Conservation (phyloP, 148 eudicot species). For the Polygonum aviculare region DNA sequence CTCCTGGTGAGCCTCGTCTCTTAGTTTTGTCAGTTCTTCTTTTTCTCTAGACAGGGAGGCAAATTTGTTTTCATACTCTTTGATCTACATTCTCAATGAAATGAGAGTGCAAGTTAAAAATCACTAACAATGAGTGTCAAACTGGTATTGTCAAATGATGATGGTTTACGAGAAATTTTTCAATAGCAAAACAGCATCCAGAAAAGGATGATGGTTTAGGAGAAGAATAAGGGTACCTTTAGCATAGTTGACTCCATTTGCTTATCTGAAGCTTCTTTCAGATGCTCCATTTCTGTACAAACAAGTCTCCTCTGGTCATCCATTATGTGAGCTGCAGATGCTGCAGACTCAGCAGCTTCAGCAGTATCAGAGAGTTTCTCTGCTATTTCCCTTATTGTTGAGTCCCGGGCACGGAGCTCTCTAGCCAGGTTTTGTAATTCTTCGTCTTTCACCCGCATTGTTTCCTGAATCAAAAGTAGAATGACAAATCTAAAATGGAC, state of each 20-base stretch:
- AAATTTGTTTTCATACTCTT: conserved; percentile 57
- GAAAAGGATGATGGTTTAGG: background rate
- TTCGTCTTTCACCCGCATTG: conserved; percentile 87
- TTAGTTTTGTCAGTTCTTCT: conserved; percentile 51
- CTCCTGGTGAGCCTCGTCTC: conserved; percentile 74
- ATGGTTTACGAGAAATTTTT: background rate
- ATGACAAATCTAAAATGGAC: background rate
- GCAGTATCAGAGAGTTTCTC: conserved; percentile 91
- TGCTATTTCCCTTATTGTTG: conserved; percentile 77
- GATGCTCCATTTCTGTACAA: conserved; percentile 60
- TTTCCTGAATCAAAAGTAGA: conserved; percentile 49
- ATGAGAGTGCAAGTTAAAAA: conserved; percentile 1
- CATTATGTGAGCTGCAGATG: conserved; percentile 96
- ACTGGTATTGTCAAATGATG: background rate
- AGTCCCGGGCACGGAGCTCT: conserved; percentile 85
- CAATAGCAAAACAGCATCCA: background rate
- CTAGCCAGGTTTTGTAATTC: conserved; percentile 85
- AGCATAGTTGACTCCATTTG: conserved; percentile 36
- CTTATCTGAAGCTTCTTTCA: conserved; percentile 52
- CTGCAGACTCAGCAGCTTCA: conserved; percentile 92
- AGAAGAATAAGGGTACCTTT: conserved; percentile 44
- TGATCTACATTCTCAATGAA: conserved; percentile 37
- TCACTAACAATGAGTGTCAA: background rate
- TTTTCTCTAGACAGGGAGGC: conserved; percentile 39
- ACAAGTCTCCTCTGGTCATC: conserved; percentile 84